A percentile compares a stretch with the other conserved stretches of the same genome.
phyloP scores from a whole-genome alignment of 148 eudicot species.

The Cornus suecica region DNA sequence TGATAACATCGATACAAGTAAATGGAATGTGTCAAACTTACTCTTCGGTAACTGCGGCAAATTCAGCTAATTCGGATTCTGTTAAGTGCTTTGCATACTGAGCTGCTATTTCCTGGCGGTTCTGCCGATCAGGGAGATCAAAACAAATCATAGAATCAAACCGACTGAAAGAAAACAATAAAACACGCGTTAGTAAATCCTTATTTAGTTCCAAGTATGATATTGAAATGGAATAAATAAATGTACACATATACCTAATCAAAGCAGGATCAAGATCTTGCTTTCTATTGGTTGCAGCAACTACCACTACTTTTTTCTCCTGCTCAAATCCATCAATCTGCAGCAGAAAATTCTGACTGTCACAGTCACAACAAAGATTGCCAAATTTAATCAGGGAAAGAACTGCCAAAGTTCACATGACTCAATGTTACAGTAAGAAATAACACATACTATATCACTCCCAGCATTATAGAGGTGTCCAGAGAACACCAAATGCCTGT shows the following conservation, averaged over 20 bases:
- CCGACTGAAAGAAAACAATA: slow-evolving; percentile 50
- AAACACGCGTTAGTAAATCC: slow-evolving; percentile 4
- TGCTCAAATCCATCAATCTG: slow-evolving; percentile 99
- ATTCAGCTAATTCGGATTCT: slow-evolving; percentile 57
- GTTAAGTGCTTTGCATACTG: slow-evolving; percentile 95
- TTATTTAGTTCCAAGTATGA: neutral
- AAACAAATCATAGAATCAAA: slow-evolving; percentile 83
- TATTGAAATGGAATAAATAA: neutral
- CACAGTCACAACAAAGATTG: slow-evolving; percentile 7
- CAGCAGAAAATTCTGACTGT: slow-evolving; percentile 9
- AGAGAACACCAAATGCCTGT: neutral
- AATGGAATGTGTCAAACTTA: slow-evolving; percentile 22
- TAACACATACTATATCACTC: neutral
- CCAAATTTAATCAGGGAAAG: too few species aligned
- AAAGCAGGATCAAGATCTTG: slow-evolving; percentile 99
- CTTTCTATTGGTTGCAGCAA: slow-evolving; percentile 96
- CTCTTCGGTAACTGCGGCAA: slow-evolving; percentile 74
- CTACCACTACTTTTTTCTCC: slow-evolving; percentile 89
- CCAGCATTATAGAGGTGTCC: neutral
- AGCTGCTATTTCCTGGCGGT: slow-evolving; percentile 82
- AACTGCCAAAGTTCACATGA: neutral
- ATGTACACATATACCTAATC: slow-evolving; percentile 48
- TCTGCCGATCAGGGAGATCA: slow-evolving; percentile 73
- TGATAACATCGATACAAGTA: neutral
- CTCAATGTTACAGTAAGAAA: neutral